phyloP scores from a whole-genome alignment of 768 basidiomycete species.

The Trametes coccinea region DNA sequence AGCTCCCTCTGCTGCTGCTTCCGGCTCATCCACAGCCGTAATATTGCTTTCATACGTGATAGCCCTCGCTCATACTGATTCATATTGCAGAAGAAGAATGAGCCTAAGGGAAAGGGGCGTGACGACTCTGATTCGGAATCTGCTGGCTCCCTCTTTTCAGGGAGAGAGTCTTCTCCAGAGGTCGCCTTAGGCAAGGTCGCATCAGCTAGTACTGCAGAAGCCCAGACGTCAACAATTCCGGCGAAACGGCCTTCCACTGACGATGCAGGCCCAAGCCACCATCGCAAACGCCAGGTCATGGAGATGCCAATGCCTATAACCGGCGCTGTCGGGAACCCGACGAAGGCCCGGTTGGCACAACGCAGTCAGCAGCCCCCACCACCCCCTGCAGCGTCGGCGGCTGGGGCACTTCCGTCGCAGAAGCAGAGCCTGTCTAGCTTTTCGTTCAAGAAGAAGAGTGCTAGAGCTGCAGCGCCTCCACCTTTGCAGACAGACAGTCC shows the following conservation, averaged over 20 bases:
- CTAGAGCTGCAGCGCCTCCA: not conserved
- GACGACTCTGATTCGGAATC: conserved; percentile 8
- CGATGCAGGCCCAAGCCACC: not conserved
- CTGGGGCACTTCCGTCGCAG: not conserved
- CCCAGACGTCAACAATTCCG: not conserved
- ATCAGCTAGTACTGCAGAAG: not conserved
- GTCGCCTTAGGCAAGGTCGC: conserved; percentile 1
- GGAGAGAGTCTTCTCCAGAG: conserved; percentile 19
- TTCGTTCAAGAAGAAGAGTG: conserved; percentile 23
- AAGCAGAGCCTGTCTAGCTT: not conserved
- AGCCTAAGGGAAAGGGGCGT: not conserved
- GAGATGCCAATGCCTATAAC: conserved; percentile 17
- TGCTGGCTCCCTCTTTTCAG: conserved; percentile 21
- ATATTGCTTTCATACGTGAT: not conserved
- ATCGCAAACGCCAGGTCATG: conserved; percentile 14
- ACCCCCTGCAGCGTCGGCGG: not conserved
- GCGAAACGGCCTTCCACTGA: conserved; percentile 13
- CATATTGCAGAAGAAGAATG: not conserved
- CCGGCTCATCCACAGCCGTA: not conserved
- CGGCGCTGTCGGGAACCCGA: conserved; percentile 15
- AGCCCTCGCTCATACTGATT: not conserved
- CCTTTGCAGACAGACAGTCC: not conserved
- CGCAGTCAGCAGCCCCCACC: not conserved
- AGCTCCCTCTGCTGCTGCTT: not conserved
- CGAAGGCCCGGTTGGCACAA: conserved; percentile 24